Conservation (phyloP, 2,329 filamentous ascomycete genomes). For the Fusarium siculi region DNA sequence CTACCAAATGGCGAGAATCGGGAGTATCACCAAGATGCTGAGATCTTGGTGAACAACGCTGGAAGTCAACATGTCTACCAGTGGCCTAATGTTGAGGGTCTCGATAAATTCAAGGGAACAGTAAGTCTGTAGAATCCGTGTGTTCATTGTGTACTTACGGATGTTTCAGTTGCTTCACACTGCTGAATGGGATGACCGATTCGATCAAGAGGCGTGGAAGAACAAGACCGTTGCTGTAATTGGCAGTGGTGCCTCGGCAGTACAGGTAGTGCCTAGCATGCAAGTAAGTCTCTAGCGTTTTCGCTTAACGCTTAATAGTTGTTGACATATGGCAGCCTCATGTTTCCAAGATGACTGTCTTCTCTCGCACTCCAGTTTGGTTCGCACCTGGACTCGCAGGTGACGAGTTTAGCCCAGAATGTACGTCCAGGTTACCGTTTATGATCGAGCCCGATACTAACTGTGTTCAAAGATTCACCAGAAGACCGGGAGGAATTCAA, state of each 20-base stretch:
- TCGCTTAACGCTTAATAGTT: rapidly evolving
- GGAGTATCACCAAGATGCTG: neutral
- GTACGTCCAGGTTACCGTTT: neutral
- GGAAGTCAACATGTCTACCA: neutral
- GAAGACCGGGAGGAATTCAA: neutral
- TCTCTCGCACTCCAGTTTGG: neutral
- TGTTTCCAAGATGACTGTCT: neutral
- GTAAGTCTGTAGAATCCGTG: no score
- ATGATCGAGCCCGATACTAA: neutral
- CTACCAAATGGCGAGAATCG: neutral
- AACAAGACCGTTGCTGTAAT: neutral
- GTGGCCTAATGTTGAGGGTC: neutral
- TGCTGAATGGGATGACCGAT: neutral
- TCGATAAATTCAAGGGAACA: neutral
- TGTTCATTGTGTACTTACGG: neutral
- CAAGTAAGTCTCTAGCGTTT: rapidly evolving
- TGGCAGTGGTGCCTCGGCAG: neutral
- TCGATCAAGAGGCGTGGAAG: neutral
- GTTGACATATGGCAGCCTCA: rapidly evolving
- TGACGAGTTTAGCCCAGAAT: neutral
- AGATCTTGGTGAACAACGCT: neutral
- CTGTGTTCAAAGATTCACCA: rapidly evolving
- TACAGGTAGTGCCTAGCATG: neutral
- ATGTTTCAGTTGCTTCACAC: neutral
- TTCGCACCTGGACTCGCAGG: neutral